These are phyloP conservation scores for Phanerodontia chrysosporium DNA, from an alignment of 768 basidiomycete species.

Conservation along the genomic window DNA sequence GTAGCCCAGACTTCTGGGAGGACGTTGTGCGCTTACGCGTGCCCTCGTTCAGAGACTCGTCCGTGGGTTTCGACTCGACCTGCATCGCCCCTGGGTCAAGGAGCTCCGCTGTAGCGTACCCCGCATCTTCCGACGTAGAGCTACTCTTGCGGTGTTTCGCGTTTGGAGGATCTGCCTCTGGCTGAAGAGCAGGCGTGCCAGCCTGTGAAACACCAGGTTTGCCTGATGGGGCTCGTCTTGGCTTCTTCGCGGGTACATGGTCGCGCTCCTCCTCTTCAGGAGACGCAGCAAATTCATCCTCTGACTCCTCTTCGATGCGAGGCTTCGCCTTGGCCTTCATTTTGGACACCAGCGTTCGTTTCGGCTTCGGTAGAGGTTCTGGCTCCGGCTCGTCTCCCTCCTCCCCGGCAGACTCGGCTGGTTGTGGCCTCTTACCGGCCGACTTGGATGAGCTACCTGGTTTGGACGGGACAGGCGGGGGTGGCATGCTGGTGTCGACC, in stretches of 20 bases:
- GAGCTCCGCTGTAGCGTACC: slow-evolving; percentile 23
- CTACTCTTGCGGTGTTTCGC: slow-evolving; percentile 13
- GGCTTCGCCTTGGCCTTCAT: not conserved
- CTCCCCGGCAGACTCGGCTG: slow-evolving; percentile 12
- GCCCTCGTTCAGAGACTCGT: not conserved
- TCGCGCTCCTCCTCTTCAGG: not conserved
- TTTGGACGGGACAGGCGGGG: slow-evolving; percentile 3
- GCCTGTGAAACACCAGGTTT: not conserved
- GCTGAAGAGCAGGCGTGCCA: not conserved
- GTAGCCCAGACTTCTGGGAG: not conserved
- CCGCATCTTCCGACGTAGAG: slow-evolving; percentile 22
- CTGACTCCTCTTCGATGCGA: not conserved
- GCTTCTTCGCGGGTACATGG: not conserved
- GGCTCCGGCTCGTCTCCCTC: slow-evolving; percentile 16
- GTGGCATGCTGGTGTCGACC: not conserved
- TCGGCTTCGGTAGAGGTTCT: slow-evolving; percentile 15
- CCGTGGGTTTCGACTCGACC: not conserved
- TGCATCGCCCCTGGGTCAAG: not conserved
- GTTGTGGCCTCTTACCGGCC: not conserved
- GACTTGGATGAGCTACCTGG: not conserved
- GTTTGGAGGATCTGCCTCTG: not conserved
- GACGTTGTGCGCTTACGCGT: not conserved
- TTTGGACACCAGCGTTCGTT: slow-evolving; percentile 7
- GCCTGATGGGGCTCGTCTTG: not conserved
- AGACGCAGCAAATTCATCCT: not conserved